These are phyloP conservation scores for Glonium stellatum DNA, from an alignment of 495 filamentous ascomycete genomes.

Conservation along the genomic window DNA sequence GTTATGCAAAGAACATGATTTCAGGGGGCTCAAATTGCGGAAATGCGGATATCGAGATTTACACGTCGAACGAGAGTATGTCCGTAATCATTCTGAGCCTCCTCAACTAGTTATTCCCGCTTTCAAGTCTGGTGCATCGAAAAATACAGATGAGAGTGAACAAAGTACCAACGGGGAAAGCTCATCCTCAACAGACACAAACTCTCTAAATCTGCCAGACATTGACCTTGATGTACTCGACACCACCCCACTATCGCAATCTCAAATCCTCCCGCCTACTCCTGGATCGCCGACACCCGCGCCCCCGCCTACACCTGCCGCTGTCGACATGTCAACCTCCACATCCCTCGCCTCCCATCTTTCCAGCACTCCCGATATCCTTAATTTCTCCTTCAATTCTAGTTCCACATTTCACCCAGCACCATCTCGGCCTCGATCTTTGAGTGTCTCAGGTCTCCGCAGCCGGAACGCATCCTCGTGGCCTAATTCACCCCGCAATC, in stretches of 20 bases:
- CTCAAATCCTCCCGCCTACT: constrained; percentile 22
- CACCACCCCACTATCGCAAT: constrained; percentile 16
- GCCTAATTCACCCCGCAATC: constrained; percentile 12
- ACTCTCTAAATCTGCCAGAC: not conserved
- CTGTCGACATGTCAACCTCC: constrained; percentile 21
- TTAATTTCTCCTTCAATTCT: constrained; percentile 5
- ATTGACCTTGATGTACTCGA: constrained; percentile 5
- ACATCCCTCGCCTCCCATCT: constrained; percentile 14
- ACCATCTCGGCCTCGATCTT: constrained; percentile 25
- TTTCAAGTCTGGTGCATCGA: constrained; percentile 20
- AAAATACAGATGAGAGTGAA: constrained; percentile 11
- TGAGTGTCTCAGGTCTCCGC: constrained; percentile 24
- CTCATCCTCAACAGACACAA: not conserved
- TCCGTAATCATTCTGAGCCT: constrained; percentile 20
- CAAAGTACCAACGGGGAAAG: constrained; percentile 7
- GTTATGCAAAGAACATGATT: constrained; percentile 56
- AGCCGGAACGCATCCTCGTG: constrained; percentile 16
- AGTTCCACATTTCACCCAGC: constrained; percentile 8
- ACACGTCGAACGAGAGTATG: constrained; percentile 41
- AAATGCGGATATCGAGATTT: constrained; percentile 56
- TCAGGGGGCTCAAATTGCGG: constrained; percentile 52
- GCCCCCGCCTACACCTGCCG: constrained; percentile 2
- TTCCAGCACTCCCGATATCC: not conserved
- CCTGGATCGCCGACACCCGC: constrained; percentile 2
- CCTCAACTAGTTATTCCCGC: constrained; percentile 25